Conservation (phyloP, 2,329 filamentous ascomycete species). For the Aspergillus melleus region DNA sequence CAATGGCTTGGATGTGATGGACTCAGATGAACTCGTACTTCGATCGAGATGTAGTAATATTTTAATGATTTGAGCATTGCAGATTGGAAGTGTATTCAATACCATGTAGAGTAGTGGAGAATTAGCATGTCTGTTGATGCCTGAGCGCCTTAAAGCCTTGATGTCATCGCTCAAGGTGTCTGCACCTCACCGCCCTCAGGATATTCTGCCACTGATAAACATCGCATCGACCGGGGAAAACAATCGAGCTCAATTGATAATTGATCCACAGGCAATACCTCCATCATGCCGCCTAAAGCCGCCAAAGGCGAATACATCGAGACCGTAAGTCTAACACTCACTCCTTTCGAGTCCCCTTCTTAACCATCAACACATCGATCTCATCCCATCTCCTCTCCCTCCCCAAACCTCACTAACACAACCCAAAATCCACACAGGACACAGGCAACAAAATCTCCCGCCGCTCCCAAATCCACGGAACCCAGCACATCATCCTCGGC, state of each 20-base stretch:
- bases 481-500: constrained; percentile 95
- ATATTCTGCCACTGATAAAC: neutral
- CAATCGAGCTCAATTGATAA: neutral
- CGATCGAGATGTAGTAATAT: neutral
- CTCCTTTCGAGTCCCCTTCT: no score
- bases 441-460: constrained; percentile 98
- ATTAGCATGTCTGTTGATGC: no score
- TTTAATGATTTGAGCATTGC: neutral
- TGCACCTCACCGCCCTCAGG: neutral
- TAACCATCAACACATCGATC: no score
- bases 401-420: constrained; percentile 4
- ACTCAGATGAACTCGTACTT: neutral
- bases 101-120: no score
- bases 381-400: neutral
- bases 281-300: constrained; percentile 69
- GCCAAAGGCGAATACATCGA: constrained; percentile 94
- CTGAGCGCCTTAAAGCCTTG: neutral
- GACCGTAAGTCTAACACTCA: constrained; percentile 63
- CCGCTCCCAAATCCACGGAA: constrained; percentile 86
- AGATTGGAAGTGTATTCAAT: neutral
- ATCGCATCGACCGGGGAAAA: neutral
- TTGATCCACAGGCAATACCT: neutral
- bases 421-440: constrained; percentile 59
- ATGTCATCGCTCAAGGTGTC: neutral
- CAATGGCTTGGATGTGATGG: neutral